Evolutionary conservation across 768 basidiomycete genomes (phyloP), one percentile per base, ranked within the genome.

Genomic region (Gloeopeniophorella convolvens): DNA sequence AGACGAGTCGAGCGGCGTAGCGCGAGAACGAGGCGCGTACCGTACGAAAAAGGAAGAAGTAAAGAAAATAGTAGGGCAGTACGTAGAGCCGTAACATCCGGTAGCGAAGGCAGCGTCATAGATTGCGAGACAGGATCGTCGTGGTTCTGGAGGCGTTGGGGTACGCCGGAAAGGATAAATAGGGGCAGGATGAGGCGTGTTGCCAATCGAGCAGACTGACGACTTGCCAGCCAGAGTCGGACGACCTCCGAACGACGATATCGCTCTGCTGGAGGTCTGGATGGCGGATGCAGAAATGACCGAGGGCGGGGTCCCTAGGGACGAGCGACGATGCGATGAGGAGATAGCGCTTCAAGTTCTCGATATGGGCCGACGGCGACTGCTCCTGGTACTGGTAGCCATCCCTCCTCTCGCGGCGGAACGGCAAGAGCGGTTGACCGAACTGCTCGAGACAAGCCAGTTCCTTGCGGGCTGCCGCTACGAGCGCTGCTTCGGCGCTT

Each of bases 141-240:
- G 59, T 75, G 62, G 66, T 78, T 78, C 66, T 76, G 74, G 1
- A 79, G 42, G 21, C 59, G 61, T 46, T 64, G 15, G 35, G 76
- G 76, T 62, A 74, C 63, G 55, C 71, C 66, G 30, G 73, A 67
- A 51, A 68, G 70, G 66, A 79, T 76, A 65, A 74, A 79, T 55
- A 55, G 21, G 61, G 77, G 76, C 26, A 78, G 69, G 67, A 79
- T 73, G 75, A 65, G 55, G 78, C 52, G 64, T 78, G 75, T 68
- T 79, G 76, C 77, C 75, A 78, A 70, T 77, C 76, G 47, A 76
- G 12, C 64, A 77, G 53, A 66, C 75, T 56, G 48, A 70, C 64
- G 60, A 78, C 52, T 31, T 71, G 42, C 58, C 48, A 64, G 61
- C 40, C 48, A 59, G 72, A 75, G 62, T 69, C 76, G 48, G 72